Evolutionary conservation across 495 filamentous ascomycete genomes (phyloP), one percentile per base, ranked within the genome.

Genomic region (Talaromyces trachyspermus): DNA sequence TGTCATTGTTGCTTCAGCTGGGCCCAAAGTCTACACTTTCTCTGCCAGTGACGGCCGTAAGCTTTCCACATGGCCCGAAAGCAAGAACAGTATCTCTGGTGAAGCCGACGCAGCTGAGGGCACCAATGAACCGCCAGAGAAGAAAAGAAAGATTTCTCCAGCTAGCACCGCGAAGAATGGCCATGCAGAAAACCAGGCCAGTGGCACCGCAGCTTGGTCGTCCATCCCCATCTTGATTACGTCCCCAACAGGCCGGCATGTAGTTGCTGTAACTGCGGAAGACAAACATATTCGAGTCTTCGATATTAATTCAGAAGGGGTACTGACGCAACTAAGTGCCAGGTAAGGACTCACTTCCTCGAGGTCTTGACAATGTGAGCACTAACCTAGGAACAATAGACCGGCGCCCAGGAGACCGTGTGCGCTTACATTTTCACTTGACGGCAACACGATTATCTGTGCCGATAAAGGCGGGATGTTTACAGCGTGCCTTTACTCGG

Each of bases 401-500:
- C 64, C 62, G 49, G 94, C 96, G 88, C 86, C 89, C 32, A 96
- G 96, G 66, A 81, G 89, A 33, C 87, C 86, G 23, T 87, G 80
- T 59, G 77, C 85, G 38, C 62, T 98, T 46, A 66, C 75, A 39
- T 63, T 96, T 38, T 81, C 85, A 1, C 55, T 73, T 18, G 79
- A 89, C 59, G 75, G 80, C 33, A 66, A 65, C 2, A 86, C 75
- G 2, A 86, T 97, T 49, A 63, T 97, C 22, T 80, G 74, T 47
- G 89, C 79, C 25, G 94, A 98, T 65, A 98, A 97, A 59, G 95
- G 95, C 57, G 92, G 92, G 92, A 98, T 65, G 91, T 95, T 49
- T 96, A 92, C 62, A 74, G 84, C 5, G 62, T 98, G n/a, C 90
- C 92, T 3, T 65, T 97, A 2, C 60, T 89, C 41, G 73, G 71